Base-by-base conservation (phyloP, 208 protist species). In the Crithidia sp. region DNA sequence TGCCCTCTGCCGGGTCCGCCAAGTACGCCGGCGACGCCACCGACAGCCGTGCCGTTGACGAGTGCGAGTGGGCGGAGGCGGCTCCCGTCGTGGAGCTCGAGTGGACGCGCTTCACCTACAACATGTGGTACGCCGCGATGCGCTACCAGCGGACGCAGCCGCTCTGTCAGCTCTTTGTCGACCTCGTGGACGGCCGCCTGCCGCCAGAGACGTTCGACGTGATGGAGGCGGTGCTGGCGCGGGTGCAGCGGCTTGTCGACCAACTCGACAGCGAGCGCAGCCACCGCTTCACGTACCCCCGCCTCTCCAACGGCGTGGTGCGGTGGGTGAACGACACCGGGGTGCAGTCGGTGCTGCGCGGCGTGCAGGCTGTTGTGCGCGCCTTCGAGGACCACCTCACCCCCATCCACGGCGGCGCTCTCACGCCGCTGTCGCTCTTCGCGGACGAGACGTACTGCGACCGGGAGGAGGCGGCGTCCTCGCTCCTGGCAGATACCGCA, bases 21-120 rank as follows among this genome's bases (percentile, higher is more conserved):
- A 9, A 6, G 6, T 16, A 9, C 14, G 41, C 4, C 47, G 59
- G 39, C 19, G 40, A 47, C 12, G 28, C 47, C 14, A 19, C 10
- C n/a, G 57, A 58, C 8, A 14, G 17, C 14, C 13, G 39, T 2
- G 5, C n/a, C 16, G 60, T 59, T n/a, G n/a, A 69, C 13, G 71
- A 65, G 39, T 67, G 62, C 54, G 59, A 54, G 40, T 71, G 75
- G 62, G 19, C 16, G 17, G 77, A 83, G 45, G 55, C 63, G 7
- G 40, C 55, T 16, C 56, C 62, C 36, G 63, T 81, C 16, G 75
- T 88, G 37, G 87, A 91, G 73, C 40, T 92, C 40, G 87, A 95
- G 71, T 84, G 89, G 70, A 71, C 81, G 56, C 80, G 83, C 2
- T 88, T 84, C 43, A 82, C 75, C 12, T 95, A 95, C 78, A 95